Base-by-base conservation (phyloP, 768 basidiomycete genomes). In the Astraeus odoratus region DNA sequence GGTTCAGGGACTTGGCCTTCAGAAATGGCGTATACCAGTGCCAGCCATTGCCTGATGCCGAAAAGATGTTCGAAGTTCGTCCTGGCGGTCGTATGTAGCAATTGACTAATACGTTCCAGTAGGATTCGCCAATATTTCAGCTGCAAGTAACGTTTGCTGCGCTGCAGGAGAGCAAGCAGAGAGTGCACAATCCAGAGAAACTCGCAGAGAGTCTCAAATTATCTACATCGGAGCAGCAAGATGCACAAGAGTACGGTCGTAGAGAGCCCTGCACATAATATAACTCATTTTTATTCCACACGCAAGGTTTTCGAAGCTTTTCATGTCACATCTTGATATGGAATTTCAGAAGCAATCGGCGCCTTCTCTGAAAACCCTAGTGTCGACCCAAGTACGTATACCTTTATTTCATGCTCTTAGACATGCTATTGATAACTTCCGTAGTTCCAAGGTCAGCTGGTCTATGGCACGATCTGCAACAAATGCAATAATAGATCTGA, bases 251-350 rank as follows among this genome's bases (percentile, higher is more conserved):
- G 91, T 96, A 57, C 43, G 79, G 56, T 42, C 7, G 10, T 4
- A 20, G 16, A 12, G 3, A 20, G 3, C 7, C 23, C 9, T 8
- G 37, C 16, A 12, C 36, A 19, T 37, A 24, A 13, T 37, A 55
- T 23, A 46, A 31, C 20, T 22, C 8, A 15, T 42, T 26, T 44
- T 52, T 46, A 41, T 46, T 50, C 6, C 50, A 23, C 27, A 22
- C 22, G 22, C 1, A 58, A 94, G 92, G 59, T 95, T 97, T 60
- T 92, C 90, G 2, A 97, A 97, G 56, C 74, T 97, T 15, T 95
- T 97, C 65, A 86, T 97, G 78, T 80, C 81, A 10, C 84, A 92
- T 57, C 73, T 97, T 26, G 88, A 90, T 51, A 72, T 71, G 6
- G 90, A 96, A 64, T 96, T 96, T 63, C 76, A 80, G 64, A 90